Percentiles rank a stretch among this genome's conserved stretches.
Conservation (phyloP, 345 rosid species). For the Pistacia vera region DNA sequence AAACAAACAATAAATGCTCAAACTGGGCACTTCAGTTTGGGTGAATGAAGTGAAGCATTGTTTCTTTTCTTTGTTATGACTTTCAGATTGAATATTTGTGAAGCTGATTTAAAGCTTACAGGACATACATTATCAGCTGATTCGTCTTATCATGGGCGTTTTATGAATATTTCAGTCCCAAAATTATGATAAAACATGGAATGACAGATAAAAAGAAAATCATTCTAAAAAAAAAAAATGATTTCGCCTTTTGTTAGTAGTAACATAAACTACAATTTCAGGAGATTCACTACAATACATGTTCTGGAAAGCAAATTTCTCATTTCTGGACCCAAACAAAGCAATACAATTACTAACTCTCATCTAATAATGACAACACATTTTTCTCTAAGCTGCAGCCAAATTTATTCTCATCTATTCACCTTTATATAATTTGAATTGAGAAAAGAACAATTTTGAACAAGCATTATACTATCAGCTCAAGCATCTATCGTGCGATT, state of each 20-base stretch:
- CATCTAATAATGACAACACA: neutral
- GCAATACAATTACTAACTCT: neutral
- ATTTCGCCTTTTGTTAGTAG: no score
- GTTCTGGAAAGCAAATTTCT: neutral
- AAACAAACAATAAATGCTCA: no score
- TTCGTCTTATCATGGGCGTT: neutral
- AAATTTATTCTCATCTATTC: neutral
- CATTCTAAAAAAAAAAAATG: no score
- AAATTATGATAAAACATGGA: neutral
- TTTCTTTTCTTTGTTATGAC: no score
- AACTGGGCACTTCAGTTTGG: no score
- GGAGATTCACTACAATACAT: neutral
- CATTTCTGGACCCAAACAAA: no score
- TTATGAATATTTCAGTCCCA: neutral
- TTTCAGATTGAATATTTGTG: no score
- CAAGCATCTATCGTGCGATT: slow-evolving; percentile 3
- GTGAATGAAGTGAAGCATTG: neutral
- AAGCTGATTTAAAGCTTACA: neutral
- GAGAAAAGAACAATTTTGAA: neutral
- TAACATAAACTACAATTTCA: neutral
- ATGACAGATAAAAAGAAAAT: no score
- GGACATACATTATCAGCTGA: no score
- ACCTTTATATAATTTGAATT: neutral
- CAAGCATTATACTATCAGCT: neutral
- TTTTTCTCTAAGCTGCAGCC: neutral